Conservation (phyloP, 805 yeast species). For the Blastobotrys parvus region DNA sequence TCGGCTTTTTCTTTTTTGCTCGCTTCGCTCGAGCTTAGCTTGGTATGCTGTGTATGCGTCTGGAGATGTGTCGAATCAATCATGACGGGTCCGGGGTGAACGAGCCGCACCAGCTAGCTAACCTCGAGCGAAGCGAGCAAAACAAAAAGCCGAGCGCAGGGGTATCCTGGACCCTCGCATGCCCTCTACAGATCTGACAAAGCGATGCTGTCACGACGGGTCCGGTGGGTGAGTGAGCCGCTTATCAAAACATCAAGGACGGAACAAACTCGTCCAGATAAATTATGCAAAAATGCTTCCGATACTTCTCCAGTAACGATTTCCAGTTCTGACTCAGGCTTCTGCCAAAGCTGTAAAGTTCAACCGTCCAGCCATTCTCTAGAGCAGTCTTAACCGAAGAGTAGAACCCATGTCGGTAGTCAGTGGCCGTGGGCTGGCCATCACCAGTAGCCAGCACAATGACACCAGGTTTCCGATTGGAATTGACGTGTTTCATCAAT, state of each 20-base stretch:
- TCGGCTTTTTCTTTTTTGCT: no score
- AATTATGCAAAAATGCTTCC: slow-evolving; percentile 3
- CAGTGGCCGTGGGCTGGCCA: slow-evolving; percentile 6
- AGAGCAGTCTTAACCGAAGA: slow-evolving; percentile 5
- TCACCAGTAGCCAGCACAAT: slow-evolving; percentile 13
- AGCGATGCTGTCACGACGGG: neutral
- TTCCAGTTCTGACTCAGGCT: slow-evolving; percentile 8
- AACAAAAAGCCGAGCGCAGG: no score
- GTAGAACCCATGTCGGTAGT: slow-evolving; percentile 5
- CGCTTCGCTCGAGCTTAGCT: no score
- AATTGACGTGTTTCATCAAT: neutral
- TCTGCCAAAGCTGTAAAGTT: slow-evolving; percentile 8
- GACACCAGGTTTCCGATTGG: neutral
- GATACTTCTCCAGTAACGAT: neutral
- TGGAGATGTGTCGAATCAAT: no score
- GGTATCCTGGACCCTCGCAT: no score
- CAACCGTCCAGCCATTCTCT: slow-evolving; percentile 11
- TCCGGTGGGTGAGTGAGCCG: neutral
- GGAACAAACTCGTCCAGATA: slow-evolving; percentile 8
- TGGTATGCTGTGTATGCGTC: no score
- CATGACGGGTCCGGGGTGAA: no score
- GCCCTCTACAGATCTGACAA: no score
- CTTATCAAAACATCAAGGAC: no score
- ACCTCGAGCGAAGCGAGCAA: no score
- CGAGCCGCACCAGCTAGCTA: no score